Conservation (phyloP, 2,329 filamentous ascomycete species). For the Ceratocystis colombiana region DNA sequence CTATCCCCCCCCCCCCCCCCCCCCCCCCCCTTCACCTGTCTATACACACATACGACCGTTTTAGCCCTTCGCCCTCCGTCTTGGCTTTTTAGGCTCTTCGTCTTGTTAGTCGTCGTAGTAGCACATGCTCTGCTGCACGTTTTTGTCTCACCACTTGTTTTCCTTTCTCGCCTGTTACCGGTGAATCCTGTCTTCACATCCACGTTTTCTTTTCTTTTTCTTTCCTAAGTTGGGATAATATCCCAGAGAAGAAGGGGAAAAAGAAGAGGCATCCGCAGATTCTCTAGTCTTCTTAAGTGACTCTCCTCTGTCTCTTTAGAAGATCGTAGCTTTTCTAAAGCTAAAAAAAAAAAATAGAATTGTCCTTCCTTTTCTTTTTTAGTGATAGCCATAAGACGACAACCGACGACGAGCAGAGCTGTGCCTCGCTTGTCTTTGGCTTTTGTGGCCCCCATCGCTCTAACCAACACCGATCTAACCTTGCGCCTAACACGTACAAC, state of each 20-base stretch:
- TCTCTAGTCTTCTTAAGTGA: no score
- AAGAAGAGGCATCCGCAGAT: background rate
- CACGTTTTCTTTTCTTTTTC: conserved; percentile 7
- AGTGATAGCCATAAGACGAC: background rate
- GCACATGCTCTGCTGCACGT: conserved; percentile 10
- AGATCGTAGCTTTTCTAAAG: background rate
- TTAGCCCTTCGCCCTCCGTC: background rate
- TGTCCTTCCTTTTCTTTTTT: background rate
- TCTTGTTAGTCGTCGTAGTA: conserved; percentile 1
- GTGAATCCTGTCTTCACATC: conserved; percentile 14
- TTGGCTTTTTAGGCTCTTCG: conserved; percentile 8
- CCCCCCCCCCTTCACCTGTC: background rate
- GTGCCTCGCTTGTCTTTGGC: conserved; percentile 11
- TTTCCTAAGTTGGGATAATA: background rate
- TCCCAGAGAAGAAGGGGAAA: background rate
- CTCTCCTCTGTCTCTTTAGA: background rate
- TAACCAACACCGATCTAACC: background rate
- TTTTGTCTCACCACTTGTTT: conserved; percentile 21
- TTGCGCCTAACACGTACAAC: conserved; percentile 2
- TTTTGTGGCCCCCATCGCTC: conserved; percentile 8
- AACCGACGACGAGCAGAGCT: background rate
- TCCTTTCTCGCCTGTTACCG: conserved; percentile 24
- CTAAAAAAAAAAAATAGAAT: background rate
- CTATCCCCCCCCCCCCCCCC: no score
- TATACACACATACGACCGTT: background rate